Conservation (phyloP, 2,329 filamentous ascomycete species). For the Colletotrichum phormii region DNA sequence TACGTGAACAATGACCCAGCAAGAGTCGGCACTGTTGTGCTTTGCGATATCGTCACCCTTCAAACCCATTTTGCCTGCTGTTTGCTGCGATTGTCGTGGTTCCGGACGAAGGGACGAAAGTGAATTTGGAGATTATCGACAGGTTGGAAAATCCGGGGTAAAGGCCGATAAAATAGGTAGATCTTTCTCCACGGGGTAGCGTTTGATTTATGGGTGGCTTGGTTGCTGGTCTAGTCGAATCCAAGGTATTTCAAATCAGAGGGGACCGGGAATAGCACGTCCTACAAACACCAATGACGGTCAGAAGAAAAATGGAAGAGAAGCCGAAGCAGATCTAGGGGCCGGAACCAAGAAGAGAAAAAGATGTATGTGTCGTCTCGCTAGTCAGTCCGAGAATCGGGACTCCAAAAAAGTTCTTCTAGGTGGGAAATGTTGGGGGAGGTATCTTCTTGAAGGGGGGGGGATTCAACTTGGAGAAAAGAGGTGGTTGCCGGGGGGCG, state of each 20-base stretch:
- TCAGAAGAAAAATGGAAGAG: neutral
- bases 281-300: conserved; percentile 7
- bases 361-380: conserved; percentile 19
- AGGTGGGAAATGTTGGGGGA: neutral
- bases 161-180: conserved; percentile 4
- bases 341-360: conserved; percentile 6
- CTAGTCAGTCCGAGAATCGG: conserved; percentile 23
- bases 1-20: conserved; percentile 91
- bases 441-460: conserved; percentile 25
- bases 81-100: neutral
- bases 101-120: conserved; percentile 15
- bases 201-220: conserved; percentile 11
- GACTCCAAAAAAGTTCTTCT: conserved; percentile 7
- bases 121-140: neutral
- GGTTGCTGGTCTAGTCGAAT: conserved; percentile 2
- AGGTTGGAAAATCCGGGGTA: conserved; percentile 27
- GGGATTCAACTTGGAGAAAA: conserved; percentile 25
- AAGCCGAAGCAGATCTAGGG: neutral
- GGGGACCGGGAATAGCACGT: neutral
- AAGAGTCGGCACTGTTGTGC: conserved; percentile 85
- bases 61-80: conserved; percentile 52
- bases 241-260: conserved; percentile 27
- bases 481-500: conserved; percentile 8
- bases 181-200: conserved; percentile 30
- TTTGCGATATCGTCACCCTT: conserved; percentile 68